Evolutionary conservation across 2,329 filamentous ascomycete genomes (phyloP).

Genomic region (Penicillium brevicompactum): DNA sequence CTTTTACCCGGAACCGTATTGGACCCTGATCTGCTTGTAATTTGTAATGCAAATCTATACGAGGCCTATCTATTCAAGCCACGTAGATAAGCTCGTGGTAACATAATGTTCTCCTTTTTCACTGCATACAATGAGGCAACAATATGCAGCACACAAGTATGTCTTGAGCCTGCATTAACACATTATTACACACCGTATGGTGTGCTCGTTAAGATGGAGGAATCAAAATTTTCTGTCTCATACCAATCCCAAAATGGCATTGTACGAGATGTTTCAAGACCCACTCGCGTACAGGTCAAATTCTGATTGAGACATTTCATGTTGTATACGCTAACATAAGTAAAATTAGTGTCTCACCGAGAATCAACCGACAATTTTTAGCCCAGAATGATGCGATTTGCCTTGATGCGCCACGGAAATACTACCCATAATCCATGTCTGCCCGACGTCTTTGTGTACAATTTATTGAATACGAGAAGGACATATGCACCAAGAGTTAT

Average conservation of each 20-base stretch:
- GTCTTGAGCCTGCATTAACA: not conserved
- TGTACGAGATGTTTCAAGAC: slow-evolving; percentile 3
- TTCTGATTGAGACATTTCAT: slow-evolving; percentile 3
- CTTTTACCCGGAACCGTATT: not conserved
- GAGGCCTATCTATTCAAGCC: not conserved
- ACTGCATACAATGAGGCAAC: no score
- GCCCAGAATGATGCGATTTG: not conserved
- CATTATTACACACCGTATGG: not conserved
- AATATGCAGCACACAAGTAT: no score
- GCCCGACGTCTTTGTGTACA: not conserved
- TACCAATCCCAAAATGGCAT: not conserved
- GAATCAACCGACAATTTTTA: not conserved
- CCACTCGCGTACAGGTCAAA: slow-evolving; percentile 1
- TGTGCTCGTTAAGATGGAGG: no score
- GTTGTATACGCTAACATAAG: not conserved
- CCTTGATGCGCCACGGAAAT: not conserved
- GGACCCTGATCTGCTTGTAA: not conserved
- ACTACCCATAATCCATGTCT: not conserved
- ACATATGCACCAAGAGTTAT: not conserved
- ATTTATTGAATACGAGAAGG: not conserved
- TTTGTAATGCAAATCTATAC: not conserved
- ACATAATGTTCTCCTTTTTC: not conserved
- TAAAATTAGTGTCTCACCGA: slow-evolving; percentile 6
- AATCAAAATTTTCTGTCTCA: not conserved
- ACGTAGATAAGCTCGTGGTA: not conserved